These are phyloP conservation scores for Phialophora verrucosa DNA, from an alignment of 2,329 filamentous ascomycete genomes.

Conservation along the genomic window DNA sequence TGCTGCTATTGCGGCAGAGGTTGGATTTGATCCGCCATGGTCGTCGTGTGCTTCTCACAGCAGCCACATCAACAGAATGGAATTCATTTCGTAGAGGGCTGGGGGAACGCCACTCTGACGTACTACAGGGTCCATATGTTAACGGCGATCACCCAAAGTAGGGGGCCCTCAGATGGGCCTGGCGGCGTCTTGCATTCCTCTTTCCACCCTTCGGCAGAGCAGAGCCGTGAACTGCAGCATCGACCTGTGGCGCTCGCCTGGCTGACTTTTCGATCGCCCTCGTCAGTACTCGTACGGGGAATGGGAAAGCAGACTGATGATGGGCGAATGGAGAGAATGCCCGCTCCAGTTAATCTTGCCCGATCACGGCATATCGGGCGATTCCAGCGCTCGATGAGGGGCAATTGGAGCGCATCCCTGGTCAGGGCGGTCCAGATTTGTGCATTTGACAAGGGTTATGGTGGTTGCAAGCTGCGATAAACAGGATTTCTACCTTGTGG, in stretches of 20 bases:
- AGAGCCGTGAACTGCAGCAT: slow-evolving; percentile 9
- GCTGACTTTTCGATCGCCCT: neutral
- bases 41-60: slow-evolving; percentile 1
- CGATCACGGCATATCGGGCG: slow-evolving; percentile 12
- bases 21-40: neutral
- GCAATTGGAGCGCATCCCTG: slow-evolving; percentile 4
- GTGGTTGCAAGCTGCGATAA: slow-evolving; percentile 22
- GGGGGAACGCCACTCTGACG: slow-evolving; percentile 18
- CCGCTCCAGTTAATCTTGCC: slow-evolving; percentile 16
- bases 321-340: slow-evolving; percentile 16
- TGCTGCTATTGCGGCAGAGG: neutral
- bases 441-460: slow-evolving; percentile 14
- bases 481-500: slow-evolving; percentile 30
- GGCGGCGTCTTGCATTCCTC: neutral
- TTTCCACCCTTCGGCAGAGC: neutral
- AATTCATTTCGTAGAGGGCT: slow-evolving; percentile 15
- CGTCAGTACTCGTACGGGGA: neutral
- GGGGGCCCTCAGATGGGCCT: neutral
- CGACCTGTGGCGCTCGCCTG: slow-evolving; percentile 11
- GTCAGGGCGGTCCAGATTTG: slow-evolving; percentile 23
- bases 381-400: slow-evolving; percentile 15
- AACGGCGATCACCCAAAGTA: neutral
- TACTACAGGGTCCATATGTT: slow-evolving; percentile 10
- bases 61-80: slow-evolving; percentile 14
- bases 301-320: neutral